Evolutionary conservation across 345 rosid genomes (phyloP).

Genomic region (Combretum micranthum): DNA sequence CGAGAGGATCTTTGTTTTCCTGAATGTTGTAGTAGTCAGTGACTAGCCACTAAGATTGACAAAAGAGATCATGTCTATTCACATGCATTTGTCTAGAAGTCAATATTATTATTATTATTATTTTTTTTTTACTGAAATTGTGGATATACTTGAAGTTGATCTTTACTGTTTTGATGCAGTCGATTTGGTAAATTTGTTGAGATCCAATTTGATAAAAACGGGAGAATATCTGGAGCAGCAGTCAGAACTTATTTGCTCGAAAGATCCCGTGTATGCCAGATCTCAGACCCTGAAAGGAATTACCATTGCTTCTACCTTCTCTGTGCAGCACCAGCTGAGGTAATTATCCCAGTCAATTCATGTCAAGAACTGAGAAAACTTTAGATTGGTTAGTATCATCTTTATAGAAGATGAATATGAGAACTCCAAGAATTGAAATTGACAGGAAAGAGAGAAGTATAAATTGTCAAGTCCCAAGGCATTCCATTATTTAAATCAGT

Average conservation of each 20-base stretch:
- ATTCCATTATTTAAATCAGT: slow-evolving; percentile 88
- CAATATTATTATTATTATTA: background rate
- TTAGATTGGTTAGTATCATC: too few species aligned
- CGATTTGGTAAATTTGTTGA: slow-evolving; percentile 71
- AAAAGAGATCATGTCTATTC: too few species aligned
- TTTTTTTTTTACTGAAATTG: background rate
- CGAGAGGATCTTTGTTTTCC: too few species aligned
- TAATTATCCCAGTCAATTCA: too few species aligned
- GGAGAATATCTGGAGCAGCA: slow-evolving; percentile 86
- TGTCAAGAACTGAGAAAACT: too few species aligned
- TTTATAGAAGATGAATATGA: too few species aligned
- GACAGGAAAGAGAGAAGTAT: slow-evolving; percentile 71
- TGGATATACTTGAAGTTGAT: background rate
- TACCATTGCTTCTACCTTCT: slow-evolving; percentile 44
- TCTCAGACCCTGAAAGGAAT: slow-evolving; percentile 75
- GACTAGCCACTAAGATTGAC: too few species aligned
- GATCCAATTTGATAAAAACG: slow-evolving; percentile 79
- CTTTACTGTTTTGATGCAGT: background rate
- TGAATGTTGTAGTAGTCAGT: too few species aligned
- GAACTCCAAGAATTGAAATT: too few species aligned
- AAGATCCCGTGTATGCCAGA: slow-evolving; percentile 77
- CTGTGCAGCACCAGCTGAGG: too few species aligned
- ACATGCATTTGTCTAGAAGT: too few species aligned
- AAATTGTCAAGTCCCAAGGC: slow-evolving; percentile 65
- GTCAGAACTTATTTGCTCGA: slow-evolving; percentile 72